Conservation (phyloP, 1,284 basidiomycete species). For the Microbotryum scabiosae region DNA sequence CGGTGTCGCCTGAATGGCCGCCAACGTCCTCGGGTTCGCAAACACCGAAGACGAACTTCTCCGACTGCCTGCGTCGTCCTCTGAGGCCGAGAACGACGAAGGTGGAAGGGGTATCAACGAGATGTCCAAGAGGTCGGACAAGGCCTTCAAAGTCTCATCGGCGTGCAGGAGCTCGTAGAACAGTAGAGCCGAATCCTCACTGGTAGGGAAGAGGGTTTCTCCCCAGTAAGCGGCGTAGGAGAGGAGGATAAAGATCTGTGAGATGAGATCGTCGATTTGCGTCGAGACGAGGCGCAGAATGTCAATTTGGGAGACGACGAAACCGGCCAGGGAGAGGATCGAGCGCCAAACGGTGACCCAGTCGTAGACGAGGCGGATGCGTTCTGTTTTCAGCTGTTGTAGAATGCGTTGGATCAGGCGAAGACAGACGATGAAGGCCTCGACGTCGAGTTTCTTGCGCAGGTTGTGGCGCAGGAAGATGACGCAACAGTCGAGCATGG, state of each 20-base stretch:
- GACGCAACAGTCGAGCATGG: slow-evolving; percentile 32
- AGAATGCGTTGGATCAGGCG: slow-evolving; percentile 19
- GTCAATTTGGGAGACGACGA: slow-evolving; percentile 20
- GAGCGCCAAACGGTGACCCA: slow-evolving; percentile 32
- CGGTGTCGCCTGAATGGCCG: too few relatives aligned
- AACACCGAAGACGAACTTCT: slow-evolving; percentile 2
- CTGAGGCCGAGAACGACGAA: slow-evolving; percentile 3
- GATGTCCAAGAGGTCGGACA: slow-evolving; percentile 28
- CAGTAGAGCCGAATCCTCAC: slow-evolving; percentile 22
- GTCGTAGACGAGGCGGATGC: slow-evolving; percentile 20
- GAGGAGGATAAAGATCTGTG: slow-evolving; percentile 32
- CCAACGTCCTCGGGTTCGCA: background rate
- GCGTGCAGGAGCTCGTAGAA: slow-evolving; percentile 36
- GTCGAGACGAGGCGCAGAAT: slow-evolving; percentile 14
- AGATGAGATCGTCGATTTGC: slow-evolving; percentile 23
- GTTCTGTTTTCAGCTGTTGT: slow-evolving; percentile 29
- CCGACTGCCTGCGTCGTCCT: background rate
- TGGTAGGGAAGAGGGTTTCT: slow-evolving; percentile 30
- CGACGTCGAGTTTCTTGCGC: slow-evolving; percentile 28
- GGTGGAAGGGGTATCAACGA: slow-evolving; percentile 4
- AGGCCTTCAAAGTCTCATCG: slow-evolving; percentile 28
- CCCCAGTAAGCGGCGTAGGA: slow-evolving; percentile 35
- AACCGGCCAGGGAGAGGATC: slow-evolving; percentile 27
- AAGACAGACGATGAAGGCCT: slow-evolving; percentile 23
- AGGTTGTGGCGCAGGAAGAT: slow-evolving; percentile 32